These are phyloP conservation scores for Globisporangium polare DNA, from an alignment of 352 stramenopile species.

Conservation along the genomic window DNA sequence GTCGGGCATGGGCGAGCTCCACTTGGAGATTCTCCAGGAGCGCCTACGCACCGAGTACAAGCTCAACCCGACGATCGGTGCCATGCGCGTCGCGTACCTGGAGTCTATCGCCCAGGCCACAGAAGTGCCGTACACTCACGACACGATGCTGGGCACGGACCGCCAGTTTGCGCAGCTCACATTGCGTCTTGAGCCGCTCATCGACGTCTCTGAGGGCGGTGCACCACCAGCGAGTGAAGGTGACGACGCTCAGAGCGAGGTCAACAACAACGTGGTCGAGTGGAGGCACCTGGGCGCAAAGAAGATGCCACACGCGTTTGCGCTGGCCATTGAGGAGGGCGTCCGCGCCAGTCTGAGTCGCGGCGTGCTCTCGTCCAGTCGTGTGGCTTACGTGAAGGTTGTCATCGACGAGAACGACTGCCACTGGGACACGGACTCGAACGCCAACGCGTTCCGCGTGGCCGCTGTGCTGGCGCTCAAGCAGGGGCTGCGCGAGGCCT, in stretches of 20 bases:
- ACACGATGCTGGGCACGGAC: conserved; percentile 65
- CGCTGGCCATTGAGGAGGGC: conserved; percentile 63
- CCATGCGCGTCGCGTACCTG: conserved; percentile 89
- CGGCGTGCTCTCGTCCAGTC: conserved; percentile 53
- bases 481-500: conserved; percentile 46
- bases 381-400: conserved; percentile 63
- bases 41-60: conserved; percentile 88
- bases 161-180: conserved; percentile 69
- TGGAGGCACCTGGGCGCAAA: conserved; percentile 45
- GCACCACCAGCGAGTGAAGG: conserved; percentile 12
- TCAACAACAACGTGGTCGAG: conserved; percentile 51
- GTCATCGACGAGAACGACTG: conserved; percentile 55
- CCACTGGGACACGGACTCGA: conserved; percentile 62
- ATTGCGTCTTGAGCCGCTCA: conserved; percentile 43
- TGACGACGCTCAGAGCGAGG: conserved; percentile 16
- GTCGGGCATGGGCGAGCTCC: conserved; percentile 94
- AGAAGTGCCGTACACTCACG: conserved; percentile 46
- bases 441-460: conserved; percentile 58
- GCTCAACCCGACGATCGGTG: conserved; percentile 77
- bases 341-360: conserved; percentile 52
- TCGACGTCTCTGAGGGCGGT: conserved; percentile 30
- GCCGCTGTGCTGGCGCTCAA: conserved; percentile 52
- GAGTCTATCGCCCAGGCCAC: conserved; percentile 67
- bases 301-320: conserved; percentile 64
- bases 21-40: conserved; percentile 93